A percentile compares a stretch with the other conserved stretches of the same genome.
Evolutionary conservation across 2,329 filamentous ascomycete species (phyloP).

Genomic region (Pseudogymnoascus sp.): DNA sequence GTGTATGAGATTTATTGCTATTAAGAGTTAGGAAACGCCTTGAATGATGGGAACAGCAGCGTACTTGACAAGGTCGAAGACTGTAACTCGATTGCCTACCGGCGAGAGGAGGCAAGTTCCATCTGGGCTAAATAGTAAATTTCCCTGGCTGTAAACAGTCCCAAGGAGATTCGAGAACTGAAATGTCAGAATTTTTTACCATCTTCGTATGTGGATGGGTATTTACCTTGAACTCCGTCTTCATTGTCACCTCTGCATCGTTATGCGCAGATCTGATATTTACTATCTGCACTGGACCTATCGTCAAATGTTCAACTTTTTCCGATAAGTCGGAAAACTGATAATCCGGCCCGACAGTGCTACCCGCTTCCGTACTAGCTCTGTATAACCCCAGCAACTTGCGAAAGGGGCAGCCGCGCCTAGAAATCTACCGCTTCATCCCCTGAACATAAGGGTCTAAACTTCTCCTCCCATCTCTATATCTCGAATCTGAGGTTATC

Average conservation of each 20-base stretch:
- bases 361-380: background rate
- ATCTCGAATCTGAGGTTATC: slow-evolving; percentile 4
- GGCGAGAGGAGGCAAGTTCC: slow-evolving; percentile 92
- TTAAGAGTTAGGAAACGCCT: background rate
- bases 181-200: slow-evolving; percentile 22
- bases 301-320: slow-evolving; percentile 14
- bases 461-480: slow-evolving; percentile 6
- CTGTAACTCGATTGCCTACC: slow-evolving; percentile 89
- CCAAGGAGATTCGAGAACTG: slow-evolving; percentile 98
- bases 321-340: slow-evolving; percentile 11
- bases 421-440: slow-evolving; percentile 9
- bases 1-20: slow-evolving; percentile 79
- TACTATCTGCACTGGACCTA: slow-evolving; percentile 9
- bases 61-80: slow-evolving; percentile 94
- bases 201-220: background rate
- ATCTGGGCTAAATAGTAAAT: slow-evolving; percentile 92
- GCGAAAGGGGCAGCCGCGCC: slow-evolving; percentile 10
- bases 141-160: slow-evolving; percentile 97
- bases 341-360: slow-evolving; percentile 9
- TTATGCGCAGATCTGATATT: slow-evolving; percentile 18
- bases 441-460: slow-evolving; percentile 11
- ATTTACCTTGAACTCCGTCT: slow-evolving; percentile 93
- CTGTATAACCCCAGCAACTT: background rate
- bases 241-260: slow-evolving; percentile 57
- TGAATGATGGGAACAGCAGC: slow-evolving; percentile 22